Percentiles rank a stretch among this genome's conserved stretches.
These are phyloP conservation scores for Ophiostoma sp. DNA, from an alignment of 2,329 filamentous ascomycete genomes.

Conservation along the genomic window DNA sequence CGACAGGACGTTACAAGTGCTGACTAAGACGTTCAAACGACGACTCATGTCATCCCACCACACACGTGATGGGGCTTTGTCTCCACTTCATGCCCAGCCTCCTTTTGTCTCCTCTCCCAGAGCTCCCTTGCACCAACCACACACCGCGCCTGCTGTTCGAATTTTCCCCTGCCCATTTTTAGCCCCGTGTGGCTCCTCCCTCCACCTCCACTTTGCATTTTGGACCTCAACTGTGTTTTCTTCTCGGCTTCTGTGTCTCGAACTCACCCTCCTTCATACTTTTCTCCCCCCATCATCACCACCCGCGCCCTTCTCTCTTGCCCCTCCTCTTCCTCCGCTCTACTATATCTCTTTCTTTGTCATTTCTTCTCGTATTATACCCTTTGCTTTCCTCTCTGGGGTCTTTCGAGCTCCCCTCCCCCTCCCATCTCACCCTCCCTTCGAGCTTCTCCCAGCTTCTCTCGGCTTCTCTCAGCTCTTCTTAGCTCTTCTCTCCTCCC, in stretches of 20 bases:
- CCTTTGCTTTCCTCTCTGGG: conserved; percentile 12
- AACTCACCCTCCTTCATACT: not conserved
- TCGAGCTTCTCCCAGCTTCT: not conserved
- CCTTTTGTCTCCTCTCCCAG: not conserved
- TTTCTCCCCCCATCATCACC: not conserved
- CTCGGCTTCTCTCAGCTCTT: not conserved
- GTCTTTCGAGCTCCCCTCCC: not conserved
- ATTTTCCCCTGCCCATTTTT: conserved; percentile 11
- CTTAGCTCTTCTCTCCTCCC: not conserved
- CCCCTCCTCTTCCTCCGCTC: not conserved
- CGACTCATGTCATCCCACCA: not conserved
- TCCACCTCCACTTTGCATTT: conserved; percentile 8
- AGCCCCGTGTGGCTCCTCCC: conserved; percentile 8
- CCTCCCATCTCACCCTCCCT: not conserved
- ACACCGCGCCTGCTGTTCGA: not conserved
- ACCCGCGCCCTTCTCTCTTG: not conserved
- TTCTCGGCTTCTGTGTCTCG: not conserved
- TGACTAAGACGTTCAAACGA: not conserved
- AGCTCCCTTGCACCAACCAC: not conserved
- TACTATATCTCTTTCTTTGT: not conserved
- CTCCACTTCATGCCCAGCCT: not conserved
- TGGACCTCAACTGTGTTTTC: conserved; percentile 11
- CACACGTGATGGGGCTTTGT: not conserved
- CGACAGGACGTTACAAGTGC: too few species aligned
- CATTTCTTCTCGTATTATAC: conserved; percentile 8